These are phyloP conservation scores for Phyllosticta paracitricarpa DNA, from an alignment of 2,329 filamentous ascomycete species.

Conservation along the genomic window DNA sequence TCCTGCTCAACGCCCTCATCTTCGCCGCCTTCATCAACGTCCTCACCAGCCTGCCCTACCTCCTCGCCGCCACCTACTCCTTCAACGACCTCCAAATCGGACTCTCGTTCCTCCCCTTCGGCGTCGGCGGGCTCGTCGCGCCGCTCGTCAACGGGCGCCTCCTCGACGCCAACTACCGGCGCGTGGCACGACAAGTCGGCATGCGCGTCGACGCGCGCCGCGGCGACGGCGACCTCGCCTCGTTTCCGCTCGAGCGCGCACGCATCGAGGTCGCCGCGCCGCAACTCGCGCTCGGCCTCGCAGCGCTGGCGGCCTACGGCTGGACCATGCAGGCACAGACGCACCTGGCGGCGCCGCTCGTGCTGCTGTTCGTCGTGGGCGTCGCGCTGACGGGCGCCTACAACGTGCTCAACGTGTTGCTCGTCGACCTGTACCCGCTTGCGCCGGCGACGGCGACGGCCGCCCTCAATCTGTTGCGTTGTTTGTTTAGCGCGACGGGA, in stretches of 20 bases:
- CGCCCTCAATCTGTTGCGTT: constrained; percentile 21
- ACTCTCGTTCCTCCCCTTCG: constrained; percentile 30
- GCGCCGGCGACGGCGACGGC: constrained; percentile 29
- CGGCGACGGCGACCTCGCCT: constrained; percentile 35
- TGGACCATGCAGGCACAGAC: constrained; percentile 27
- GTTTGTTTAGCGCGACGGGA: constrained; percentile 26
- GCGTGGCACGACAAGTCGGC: constrained; percentile 51
- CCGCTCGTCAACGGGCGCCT: constrained; percentile 41
- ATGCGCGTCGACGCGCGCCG: constrained; percentile 50
- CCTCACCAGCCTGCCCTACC: constrained; percentile 32
- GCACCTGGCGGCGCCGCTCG: constrained; percentile 27
- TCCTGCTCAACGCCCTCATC: constrained; percentile 27
- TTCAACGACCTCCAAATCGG: constrained; percentile 39
- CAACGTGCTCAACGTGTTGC: constrained; percentile 26
- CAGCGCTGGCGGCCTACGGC: constrained; percentile 27
- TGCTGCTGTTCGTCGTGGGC: constrained; percentile 43
- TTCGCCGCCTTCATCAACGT: constrained; percentile 38
- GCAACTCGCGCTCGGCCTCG: constrained; percentile 22
- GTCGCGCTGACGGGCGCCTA: constrained; percentile 50
- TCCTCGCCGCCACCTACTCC: constrained; percentile 36
- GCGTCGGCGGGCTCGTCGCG: constrained; percentile 27
- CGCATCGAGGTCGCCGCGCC: constrained; percentile 28
- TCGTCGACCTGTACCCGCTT: constrained; percentile 29
- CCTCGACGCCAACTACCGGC: constrained; percentile 62
- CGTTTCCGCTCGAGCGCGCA: constrained; percentile 40